phyloP scores from a whole-genome alignment of 2,329 filamentous ascomycete species.

The Thelonectria olida region DNA sequence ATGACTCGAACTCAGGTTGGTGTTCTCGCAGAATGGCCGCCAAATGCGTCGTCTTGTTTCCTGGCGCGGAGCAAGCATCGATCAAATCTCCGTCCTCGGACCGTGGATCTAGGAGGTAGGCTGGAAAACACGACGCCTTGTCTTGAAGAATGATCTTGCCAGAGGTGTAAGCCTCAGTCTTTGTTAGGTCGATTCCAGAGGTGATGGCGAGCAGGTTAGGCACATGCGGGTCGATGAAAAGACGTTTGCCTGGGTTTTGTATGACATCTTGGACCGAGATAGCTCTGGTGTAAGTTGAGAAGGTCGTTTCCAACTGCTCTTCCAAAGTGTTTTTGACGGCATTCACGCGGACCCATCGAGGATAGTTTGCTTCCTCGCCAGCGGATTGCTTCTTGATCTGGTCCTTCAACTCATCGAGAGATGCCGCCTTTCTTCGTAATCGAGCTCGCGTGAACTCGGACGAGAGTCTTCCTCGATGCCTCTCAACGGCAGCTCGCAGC shows the following conservation, averaged over 20 bases:
- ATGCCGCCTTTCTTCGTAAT: constrained; percentile 74
- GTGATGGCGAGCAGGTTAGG: constrained; percentile 85
- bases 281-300: constrained; percentile 69
- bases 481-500: constrained; percentile 76
- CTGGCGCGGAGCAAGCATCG: constrained; percentile 94
- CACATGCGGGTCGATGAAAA: constrained; percentile 82
- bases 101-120: constrained; percentile 80
- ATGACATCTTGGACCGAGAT: constrained; percentile 66
- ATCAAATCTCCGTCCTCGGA: constrained; percentile 78
- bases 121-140: constrained; percentile 96
- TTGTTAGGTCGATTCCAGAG: constrained; percentile 75
- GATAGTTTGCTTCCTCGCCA: constrained; percentile 67
- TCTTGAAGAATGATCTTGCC: constrained; percentile 92
- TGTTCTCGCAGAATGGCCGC: constrained; percentile 74
- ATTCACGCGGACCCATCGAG: constrained; percentile 94
- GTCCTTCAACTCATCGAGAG: constrained; percentile 71
- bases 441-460: constrained; percentile 86
- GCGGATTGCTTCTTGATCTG: constrained; percentile 62
- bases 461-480: constrained; percentile 81
- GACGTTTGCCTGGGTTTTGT: constrained; percentile 53
- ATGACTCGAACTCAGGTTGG: constrained; percentile 47
- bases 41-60: constrained; percentile 96
- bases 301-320: constrained; percentile 78
- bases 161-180: constrained; percentile 75
- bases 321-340: constrained; percentile 76